Evolutionary conservation across 1,139 yeast genomes (phyloP).

Genomic region (Insectozyma bohioensis): DNA sequence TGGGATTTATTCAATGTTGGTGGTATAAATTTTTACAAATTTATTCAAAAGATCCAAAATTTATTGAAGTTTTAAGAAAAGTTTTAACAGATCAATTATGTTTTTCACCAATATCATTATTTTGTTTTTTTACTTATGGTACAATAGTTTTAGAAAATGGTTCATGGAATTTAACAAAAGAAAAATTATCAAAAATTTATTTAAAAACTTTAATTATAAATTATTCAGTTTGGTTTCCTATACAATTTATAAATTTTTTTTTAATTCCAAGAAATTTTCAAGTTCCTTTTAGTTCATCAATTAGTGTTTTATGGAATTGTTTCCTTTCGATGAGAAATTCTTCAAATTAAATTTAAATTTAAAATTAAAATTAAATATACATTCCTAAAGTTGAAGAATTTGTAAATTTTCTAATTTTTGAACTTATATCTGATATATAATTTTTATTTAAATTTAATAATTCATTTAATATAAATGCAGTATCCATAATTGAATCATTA

Average conservation of each 20-base stretch:
- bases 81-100: slow-evolving; percentile 88
- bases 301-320: slow-evolving; percentile 93
- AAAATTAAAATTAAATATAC: slow-evolving; percentile 28
- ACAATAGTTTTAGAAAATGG: slow-evolving; percentile 81
- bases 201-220: slow-evolving; percentile 76
- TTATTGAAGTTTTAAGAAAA: slow-evolving; percentile 79
- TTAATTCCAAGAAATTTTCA: slow-evolving; percentile 77
- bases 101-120: slow-evolving; percentile 83
- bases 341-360: slow-evolving; percentile 12
- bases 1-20: slow-evolving; percentile 81
- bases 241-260: slow-evolving; percentile 85
- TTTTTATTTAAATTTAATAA: slow-evolving; percentile 17
- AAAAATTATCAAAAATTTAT: slow-evolving; percentile 65
- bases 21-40: slow-evolving; percentile 89
- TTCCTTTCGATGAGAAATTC: slow-evolving; percentile 77
- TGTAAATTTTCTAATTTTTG: slow-evolving; percentile 34
- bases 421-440: slow-evolving; percentile 24
- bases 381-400: slow-evolving; percentile 38
- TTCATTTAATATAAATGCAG: slow-evolving; percentile 23
- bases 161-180: slow-evolving; percentile 59
- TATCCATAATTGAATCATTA: slow-evolving; percentile 37
- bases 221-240: slow-evolving; percentile 92
- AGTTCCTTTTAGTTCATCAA: slow-evolving; percentile 86
- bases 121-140: slow-evolving; percentile 80
- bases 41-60: slow-evolving; percentile 76